These are phyloP conservation scores for Paraphoma sp. DNA, from an alignment of 2,329 filamentous ascomycete species.

Conservation along the genomic window DNA sequence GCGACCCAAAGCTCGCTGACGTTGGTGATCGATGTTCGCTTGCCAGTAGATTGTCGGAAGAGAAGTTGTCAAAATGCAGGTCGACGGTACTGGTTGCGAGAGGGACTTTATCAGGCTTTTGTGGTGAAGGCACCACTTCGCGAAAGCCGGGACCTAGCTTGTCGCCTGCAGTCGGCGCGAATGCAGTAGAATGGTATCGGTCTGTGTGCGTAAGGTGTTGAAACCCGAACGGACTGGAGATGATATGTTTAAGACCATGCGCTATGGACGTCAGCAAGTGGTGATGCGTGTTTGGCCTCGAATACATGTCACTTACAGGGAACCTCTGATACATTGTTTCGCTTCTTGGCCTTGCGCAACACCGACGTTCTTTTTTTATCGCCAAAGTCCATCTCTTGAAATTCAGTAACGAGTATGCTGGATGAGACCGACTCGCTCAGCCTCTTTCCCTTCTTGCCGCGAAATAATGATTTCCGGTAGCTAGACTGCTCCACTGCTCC, in stretches of 20 bases:
- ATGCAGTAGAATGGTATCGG: conserved; percentile 59
- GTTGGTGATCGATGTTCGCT: conserved; percentile 25
- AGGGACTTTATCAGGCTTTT: conserved; percentile 57
- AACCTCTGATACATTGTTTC: conserved; percentile 26
- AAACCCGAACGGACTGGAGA: conserved; percentile 70
- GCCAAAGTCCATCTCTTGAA: conserved; percentile 32
- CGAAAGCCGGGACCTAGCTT: conserved; percentile 53
- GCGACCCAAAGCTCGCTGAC: conserved; percentile 22
- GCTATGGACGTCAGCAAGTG: conserved; percentile 24
- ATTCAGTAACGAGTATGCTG: conserved; percentile 23
- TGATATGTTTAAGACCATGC: conserved; percentile 45
- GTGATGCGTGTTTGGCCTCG: neutral
- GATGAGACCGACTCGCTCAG: conserved; percentile 41
- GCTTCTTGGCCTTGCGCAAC: conserved; percentile 39
- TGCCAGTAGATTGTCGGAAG: conserved; percentile 28
- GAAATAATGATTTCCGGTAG: conserved; percentile 40
- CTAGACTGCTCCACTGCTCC: conserved; percentile 29
- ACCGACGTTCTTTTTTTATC: conserved; percentile 41
- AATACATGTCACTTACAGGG: conserved; percentile 30
- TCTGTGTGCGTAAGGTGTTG: conserved; percentile 68
- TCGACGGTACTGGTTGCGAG: conserved; percentile 61
- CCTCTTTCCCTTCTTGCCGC: conserved; percentile 44
- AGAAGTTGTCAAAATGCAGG: conserved; percentile 44
- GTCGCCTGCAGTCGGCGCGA: conserved; percentile 57
- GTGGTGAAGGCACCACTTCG: conserved; percentile 60